phyloP scores from a whole-genome alignment of 805 yeast species.

The Yamadazyma endophytica region DNA sequence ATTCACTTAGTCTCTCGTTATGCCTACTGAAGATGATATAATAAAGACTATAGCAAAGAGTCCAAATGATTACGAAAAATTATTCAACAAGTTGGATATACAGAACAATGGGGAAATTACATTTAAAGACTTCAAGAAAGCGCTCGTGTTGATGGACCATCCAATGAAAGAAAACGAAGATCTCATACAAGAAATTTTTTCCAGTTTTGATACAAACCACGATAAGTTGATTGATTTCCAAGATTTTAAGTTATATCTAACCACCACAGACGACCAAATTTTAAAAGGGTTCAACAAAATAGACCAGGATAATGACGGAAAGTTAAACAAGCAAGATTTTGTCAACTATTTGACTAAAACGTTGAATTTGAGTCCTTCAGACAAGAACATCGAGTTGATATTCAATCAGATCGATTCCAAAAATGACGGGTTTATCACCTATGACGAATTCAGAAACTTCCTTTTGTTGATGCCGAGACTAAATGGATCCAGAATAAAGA shows the following conservation, averaged over 20 bases:
- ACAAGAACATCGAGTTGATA: slow-evolving; percentile 49
- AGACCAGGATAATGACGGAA: slow-evolving; percentile 73
- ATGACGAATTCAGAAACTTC: slow-evolving; percentile 82
- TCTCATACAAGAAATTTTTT: slow-evolving; percentile 54
- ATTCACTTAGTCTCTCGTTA: too few relatives aligned
- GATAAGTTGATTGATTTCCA: slow-evolving; percentile 57
- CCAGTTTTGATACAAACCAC: slow-evolving; percentile 53
- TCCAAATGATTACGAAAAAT: slow-evolving; percentile 10
- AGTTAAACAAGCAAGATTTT: slow-evolving; percentile 61
- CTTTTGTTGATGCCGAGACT: slow-evolving; percentile 77
- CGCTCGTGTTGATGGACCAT: slow-evolving; percentile 48
- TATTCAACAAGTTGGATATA: slow-evolving; percentile 35
- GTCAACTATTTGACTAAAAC: slow-evolving; percentile 53
- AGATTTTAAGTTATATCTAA: slow-evolving; percentile 63
- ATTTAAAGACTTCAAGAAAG: slow-evolving; percentile 43
- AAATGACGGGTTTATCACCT: slow-evolving; percentile 66
- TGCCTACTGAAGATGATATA: background rate
- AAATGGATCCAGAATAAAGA: slow-evolving; percentile 69
- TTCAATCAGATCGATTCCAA: slow-evolving; percentile 54
- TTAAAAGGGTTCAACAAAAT: slow-evolving; percentile 61
- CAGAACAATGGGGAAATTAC: slow-evolving; percentile 46
- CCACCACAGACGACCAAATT: slow-evolving; percentile 68
- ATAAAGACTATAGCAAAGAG: slow-evolving; percentile 1
- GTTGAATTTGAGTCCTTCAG: slow-evolving; percentile 51
- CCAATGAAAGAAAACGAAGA: slow-evolving; percentile 61